These are phyloP conservation scores for Acer yangbiense DNA, from an alignment of 345 rosid species.

Conservation along the genomic window DNA sequence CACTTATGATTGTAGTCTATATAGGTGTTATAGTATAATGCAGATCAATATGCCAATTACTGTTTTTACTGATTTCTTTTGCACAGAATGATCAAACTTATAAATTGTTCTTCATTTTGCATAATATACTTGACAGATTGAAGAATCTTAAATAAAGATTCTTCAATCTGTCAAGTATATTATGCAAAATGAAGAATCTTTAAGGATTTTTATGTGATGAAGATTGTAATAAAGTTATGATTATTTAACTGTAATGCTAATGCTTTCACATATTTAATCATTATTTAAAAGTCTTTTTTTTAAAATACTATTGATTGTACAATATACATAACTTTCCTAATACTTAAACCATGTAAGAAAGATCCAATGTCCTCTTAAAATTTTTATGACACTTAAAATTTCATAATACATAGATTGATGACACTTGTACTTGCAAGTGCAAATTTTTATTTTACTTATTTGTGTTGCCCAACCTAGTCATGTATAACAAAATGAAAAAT, in stretches of 20 bases:
- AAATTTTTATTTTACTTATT: neutral
- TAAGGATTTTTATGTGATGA: neutral
- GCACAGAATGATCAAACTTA: neutral
- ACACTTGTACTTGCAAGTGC: neutral
- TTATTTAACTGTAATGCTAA: neutral
- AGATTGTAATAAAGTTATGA: neutral
- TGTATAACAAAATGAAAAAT: neutral
- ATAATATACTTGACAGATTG: too few relatives aligned
- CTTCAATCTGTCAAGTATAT: too few relatives aligned
- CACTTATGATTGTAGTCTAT: slow-evolving; percentile 1
- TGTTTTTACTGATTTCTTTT: neutral
- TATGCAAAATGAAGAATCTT: neutral
- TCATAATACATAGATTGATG: neutral
- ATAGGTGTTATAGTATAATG: neutral
- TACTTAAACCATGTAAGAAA: neutral
- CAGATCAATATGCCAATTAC: slow-evolving; percentile 3
- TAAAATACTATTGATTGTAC: neutral
- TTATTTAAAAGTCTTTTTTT: too few relatives aligned
- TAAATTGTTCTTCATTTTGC: neutral
- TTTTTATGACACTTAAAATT: too few relatives aligned
- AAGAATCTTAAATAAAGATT: too few relatives aligned
- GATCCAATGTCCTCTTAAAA: neutral
- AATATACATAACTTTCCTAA: neutral
- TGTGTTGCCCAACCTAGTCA: neutral
- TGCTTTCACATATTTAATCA: neutral